Percentiles rank a stretch among this genome's conserved stretches.
Evolutionary conservation across 208 protist genomes (phyloP).

Genomic region (Naegleria gruberi): DNA sequence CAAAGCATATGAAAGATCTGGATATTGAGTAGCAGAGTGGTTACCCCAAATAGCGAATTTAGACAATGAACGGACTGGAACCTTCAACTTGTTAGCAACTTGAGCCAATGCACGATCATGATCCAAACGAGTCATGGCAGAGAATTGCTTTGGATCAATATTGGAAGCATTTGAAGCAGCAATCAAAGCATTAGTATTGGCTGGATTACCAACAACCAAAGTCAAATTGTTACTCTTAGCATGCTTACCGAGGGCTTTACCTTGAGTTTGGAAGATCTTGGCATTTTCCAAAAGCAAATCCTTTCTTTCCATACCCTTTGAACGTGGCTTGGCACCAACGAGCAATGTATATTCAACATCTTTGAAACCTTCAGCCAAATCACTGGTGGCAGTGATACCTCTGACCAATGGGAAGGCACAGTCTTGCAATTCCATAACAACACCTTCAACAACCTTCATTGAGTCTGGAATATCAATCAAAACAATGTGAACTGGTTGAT

Average conservation of each 20-base stretch:
- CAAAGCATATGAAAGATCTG: slow-evolving; percentile 55
- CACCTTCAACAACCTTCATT: slow-evolving; percentile 62
- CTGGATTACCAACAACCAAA: slow-evolving; percentile 90
- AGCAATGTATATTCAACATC: slow-evolving; percentile 67
- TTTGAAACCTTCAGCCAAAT: slow-evolving; percentile 66
- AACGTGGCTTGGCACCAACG: slow-evolving; percentile 71
- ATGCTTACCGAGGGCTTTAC: slow-evolving; percentile 68
- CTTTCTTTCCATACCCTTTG: slow-evolving; percentile 86
- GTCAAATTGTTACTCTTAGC: slow-evolving; percentile 64
- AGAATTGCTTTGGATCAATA: slow-evolving; percentile 78
- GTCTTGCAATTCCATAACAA: slow-evolving; percentile 81
- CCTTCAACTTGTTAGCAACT: slow-evolving; percentile 61
- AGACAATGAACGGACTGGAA: slow-evolving; percentile 55
- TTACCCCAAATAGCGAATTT: slow-evolving; percentile 93
- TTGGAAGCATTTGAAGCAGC: slow-evolving; percentile 57
- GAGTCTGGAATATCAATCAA: slow-evolving; percentile 73
- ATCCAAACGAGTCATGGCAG: slow-evolving; percentile 89
- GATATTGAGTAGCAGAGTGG: slow-evolving; percentile 81
- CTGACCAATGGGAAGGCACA: slow-evolving; percentile 78
- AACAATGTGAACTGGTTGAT: slow-evolving; percentile 72
- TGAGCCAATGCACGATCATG: slow-evolving; percentile 81
- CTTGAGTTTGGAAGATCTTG: slow-evolving; percentile 85
- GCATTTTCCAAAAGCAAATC: slow-evolving; percentile 88
- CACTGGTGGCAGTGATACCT: slow-evolving; percentile 55
- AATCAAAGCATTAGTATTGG: slow-evolving; percentile 93